Evolutionary conservation across 2,329 filamentous ascomycete species (phyloP).

Genomic region (Alternaria viburni): DNA sequence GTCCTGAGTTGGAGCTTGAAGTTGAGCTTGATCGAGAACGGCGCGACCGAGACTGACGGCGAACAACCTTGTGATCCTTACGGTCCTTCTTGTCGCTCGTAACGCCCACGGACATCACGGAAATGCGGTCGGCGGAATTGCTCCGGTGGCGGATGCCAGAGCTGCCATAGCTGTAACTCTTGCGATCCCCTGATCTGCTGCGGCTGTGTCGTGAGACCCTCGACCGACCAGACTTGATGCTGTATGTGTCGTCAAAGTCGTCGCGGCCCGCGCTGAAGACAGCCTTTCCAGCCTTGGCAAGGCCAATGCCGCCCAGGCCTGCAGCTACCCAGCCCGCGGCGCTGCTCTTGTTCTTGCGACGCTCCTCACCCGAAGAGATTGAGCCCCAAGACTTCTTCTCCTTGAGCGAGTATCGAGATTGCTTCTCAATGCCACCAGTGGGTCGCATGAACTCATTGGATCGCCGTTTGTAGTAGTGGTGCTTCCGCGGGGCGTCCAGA

Average conservation of each 20-base stretch:
- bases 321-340: constrained; percentile 60
- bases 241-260: constrained; percentile 67
- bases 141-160: constrained; percentile 50
- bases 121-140: constrained; percentile 44
- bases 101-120: constrained; percentile 41
- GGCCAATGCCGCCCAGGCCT: constrained; percentile 61
- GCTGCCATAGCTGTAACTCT: constrained; percentile 54
- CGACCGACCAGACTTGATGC: constrained; percentile 60
- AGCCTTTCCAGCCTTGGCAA: constrained; percentile 60
- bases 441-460: constrained; percentile 53
- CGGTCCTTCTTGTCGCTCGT: constrained; percentile 45
- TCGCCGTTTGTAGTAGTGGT: constrained; percentile 58
- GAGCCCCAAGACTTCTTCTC: constrained; percentile 43
- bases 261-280: constrained; percentile 57
- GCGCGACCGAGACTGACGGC: constrained; percentile 34
- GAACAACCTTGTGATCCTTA: constrained; percentile 45
- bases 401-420: constrained; percentile 58
- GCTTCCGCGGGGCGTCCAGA: constrained; percentile 65
- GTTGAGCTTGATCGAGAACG: constrained; percentile 46
- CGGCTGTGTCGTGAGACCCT: constrained; percentile 39
- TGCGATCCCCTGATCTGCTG: constrained; percentile 49
- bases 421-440: constrained; percentile 63
- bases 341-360: constrained; percentile 50
- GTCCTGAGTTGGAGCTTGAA: constrained; percentile 49
- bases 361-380: constrained; percentile 39